Conservation (phyloP, 148 eudicot genomes). For the Rheum nobile region DNA sequence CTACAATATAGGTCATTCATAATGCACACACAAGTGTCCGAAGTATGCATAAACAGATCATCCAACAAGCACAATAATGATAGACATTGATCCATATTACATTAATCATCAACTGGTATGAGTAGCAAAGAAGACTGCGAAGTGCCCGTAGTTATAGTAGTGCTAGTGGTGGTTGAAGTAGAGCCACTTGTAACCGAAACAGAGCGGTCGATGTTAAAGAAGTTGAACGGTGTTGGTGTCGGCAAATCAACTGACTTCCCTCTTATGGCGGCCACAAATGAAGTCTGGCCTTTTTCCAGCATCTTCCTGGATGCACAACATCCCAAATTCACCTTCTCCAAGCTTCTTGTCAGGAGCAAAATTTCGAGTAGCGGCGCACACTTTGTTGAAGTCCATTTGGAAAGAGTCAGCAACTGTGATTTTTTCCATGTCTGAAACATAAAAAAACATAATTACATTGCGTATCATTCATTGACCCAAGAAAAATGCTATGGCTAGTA, state of each 20-base stretch:
- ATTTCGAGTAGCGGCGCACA: conserved; percentile 16
- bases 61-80: too few relatives aligned
- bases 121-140: background rate
- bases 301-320: background rate
- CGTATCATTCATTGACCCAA: background rate
- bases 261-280: background rate
- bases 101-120: background rate
- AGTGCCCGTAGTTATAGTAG: background rate
- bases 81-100: too few relatives aligned
- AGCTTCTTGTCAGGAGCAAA: conserved; percentile 14
- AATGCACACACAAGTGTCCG: too few relatives aligned
- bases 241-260: background rate
- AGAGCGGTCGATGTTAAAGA: background rate
- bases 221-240: background rate
- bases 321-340: conserved; percentile 10
- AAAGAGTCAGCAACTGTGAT: conserved; percentile 10
- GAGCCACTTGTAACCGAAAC: background rate
- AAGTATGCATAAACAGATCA: too few relatives aligned
- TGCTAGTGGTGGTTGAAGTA: background rate
- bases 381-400: conserved; percentile 13
- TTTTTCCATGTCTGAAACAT: conserved; percentile 4
- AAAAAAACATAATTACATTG: background rate
- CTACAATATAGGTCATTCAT: too few relatives aligned
- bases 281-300: background rate
- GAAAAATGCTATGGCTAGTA: too few relatives aligned